Evolutionary conservation across 345 rosid genomes (phyloP).

Genomic region (Populus davidiana): DNA sequence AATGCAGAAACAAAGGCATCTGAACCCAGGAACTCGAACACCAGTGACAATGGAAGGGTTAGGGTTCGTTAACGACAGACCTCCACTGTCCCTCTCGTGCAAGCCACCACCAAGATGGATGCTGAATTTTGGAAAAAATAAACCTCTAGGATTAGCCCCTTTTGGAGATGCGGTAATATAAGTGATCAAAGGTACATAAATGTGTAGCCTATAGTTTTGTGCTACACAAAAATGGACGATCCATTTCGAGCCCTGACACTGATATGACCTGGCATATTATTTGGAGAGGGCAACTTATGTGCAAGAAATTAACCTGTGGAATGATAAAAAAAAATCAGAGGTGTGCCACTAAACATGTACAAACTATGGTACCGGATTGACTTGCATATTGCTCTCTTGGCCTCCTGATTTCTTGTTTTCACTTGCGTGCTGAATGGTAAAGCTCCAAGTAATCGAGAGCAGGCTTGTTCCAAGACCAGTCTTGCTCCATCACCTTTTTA

Average conservation of each 20-base stretch:
- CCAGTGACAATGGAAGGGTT: neutral
- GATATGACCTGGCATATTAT: constrained; percentile 12
- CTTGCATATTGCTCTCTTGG: constrained; percentile 3
- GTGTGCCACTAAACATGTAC: constrained; percentile 32
- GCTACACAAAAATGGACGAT: constrained; percentile 28
- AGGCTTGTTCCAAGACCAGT: constrained; percentile 99
- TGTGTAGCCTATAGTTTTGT: neutral
- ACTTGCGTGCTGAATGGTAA: constrained; percentile 78
- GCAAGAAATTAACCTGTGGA: constrained; percentile 4
- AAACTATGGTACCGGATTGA: constrained; percentile 12
- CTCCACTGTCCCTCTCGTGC: neutral
- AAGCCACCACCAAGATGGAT: neutral
- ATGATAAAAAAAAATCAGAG: neutral
- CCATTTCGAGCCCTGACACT: neutral
- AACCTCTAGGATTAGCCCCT: too few relatives aligned
- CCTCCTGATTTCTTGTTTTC: constrained; percentile 8
- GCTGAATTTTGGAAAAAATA: too few relatives aligned
- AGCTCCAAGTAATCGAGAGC: constrained; percentile 96
- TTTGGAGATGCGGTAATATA: too few relatives aligned
- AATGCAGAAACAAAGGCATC: neutral
- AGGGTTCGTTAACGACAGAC: neutral
- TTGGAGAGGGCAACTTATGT: neutral
- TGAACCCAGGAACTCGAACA: neutral
- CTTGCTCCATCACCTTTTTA: constrained; percentile 93
- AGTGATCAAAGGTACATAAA: neutral